Conservation (phyloP, 169 alveolate genomes). For the Blepharisma undulans region DNA sequence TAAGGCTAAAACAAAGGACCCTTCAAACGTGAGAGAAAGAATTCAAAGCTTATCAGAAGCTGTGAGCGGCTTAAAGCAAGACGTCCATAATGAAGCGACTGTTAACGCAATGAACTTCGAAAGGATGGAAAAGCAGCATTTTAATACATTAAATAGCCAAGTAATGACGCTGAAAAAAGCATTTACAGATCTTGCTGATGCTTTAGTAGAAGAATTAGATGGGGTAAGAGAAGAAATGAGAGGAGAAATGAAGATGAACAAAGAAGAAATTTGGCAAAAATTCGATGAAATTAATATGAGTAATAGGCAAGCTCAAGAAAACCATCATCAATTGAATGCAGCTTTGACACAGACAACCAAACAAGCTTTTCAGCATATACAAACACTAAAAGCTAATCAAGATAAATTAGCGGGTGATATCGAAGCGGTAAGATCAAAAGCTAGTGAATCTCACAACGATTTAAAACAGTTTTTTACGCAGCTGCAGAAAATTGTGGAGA, state of each 20-base stretch:
- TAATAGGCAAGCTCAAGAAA: not conserved
- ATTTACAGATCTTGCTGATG: constrained; percentile 25
- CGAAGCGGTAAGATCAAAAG: not conserved
- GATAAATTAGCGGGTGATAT: not conserved
- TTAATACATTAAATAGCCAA: not conserved
- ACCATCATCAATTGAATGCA: not conserved
- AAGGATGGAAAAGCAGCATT: constrained; percentile 29
- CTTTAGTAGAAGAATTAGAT: constrained; percentile 25
- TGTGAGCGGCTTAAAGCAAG: not conserved
- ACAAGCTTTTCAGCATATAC: constrained; percentile 38
- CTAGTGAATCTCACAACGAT: no score
- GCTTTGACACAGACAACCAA: constrained; percentile 6
- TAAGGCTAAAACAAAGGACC: constrained; percentile 7
- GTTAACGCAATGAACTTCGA: constrained; percentile 5
- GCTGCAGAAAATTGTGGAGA: not conserved
- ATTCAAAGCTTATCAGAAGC: constrained; percentile 25
- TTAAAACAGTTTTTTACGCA: not conserved
- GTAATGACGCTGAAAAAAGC: constrained; percentile 16
- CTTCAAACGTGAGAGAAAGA: constrained; percentile 21
- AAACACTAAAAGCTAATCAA: not conserved
- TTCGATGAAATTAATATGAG: not conserved
- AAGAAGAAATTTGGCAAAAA: not conserved
- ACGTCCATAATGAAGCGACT: not conserved
- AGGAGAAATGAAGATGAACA: not conserved
- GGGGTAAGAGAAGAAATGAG: constrained; percentile 7